phyloP scores from a whole-genome alignment of 768 basidiomycete genomes.

The Leucocoprinus sp. region DNA sequence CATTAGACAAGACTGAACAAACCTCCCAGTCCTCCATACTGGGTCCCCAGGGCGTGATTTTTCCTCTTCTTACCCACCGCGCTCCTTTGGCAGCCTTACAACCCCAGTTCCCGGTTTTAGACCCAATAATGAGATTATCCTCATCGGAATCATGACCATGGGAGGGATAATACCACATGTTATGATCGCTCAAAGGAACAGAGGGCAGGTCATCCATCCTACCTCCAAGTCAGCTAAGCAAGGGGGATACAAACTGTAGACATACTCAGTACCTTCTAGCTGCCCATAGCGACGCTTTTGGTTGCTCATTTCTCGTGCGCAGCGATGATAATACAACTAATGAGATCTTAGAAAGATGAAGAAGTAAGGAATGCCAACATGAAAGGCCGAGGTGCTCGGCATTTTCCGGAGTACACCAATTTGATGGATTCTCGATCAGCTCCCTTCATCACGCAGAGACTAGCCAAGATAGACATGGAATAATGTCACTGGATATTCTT shows the following conservation, averaged over 20 bases:
- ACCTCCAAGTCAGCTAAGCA: not conserved
- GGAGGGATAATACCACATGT: slow-evolving; percentile 82
- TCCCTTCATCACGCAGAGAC: no score
- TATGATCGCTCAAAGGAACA: slow-evolving; percentile 55
- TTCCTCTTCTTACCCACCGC: slow-evolving; percentile 76
- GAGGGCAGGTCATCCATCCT: slow-evolving; percentile 10
- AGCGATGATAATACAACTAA: not conserved
- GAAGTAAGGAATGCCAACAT: not conserved
- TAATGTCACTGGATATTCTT: no score
- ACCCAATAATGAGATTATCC: slow-evolving; percentile 37
- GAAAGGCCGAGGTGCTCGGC: no score
- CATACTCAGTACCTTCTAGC: slow-evolving; percentile 7
- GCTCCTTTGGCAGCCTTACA: slow-evolving; percentile 68
- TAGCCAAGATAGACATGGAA: no score
- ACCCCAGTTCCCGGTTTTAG: slow-evolving; percentile 74
- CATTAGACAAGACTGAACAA: slow-evolving; percentile 16
- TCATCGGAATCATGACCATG: slow-evolving; percentile 64
- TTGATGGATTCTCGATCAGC: no score
- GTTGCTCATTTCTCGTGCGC: not conserved
- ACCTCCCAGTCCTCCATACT: slow-evolving; percentile 85
- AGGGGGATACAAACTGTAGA: slow-evolving; percentile 3
- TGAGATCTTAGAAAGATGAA: no score
- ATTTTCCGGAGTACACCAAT: no score
- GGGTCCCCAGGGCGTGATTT: slow-evolving; percentile 79
- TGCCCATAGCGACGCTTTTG: slow-evolving; percentile 7